Base-by-base conservation (phyloP, 2,329 filamentous ascomycete genomes). In the Trichoderma koningii region DNA sequence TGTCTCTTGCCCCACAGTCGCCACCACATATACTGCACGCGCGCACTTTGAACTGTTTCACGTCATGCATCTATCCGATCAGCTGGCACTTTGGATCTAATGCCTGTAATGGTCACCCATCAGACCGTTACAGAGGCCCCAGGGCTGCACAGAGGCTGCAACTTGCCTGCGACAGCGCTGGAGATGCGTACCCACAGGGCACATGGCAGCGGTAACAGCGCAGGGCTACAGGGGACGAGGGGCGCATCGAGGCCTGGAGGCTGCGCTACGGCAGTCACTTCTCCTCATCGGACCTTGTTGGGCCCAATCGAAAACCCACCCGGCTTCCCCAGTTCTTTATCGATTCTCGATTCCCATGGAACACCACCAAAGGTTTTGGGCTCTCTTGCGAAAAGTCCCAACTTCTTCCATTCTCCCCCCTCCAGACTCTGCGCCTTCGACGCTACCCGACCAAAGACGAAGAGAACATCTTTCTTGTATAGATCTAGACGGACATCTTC, bases 191-290 rank as follows among this genome's bases (percentile, higher is more conserved):
- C 45, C 60, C 64, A 66, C 60, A 66, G 64, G 64, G 64, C 64
- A 66, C 64, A 66, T 66, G 64, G 64, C 44, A 57, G 60, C 44
- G 64, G 59, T 51, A 66, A 66, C 26, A 59, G 51, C 52, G 52
- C 19, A 48, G 41, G 55, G 7, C 42, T 51, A 59, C 57, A 62
- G 50, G 57, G 64, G 62, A 30, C 10, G 28, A 47, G 15, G 55
- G 15, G 55, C 55, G 47, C 41, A 52, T 51, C 15, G 48, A 51
- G 48, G 48, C 48, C 48, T 52, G 21, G 21, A 28, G 21, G 44
- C 30, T 55, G 30, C 28, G 12, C 62, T 34, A 34, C 50, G 30
- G 28, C 38, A 34, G 30, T 10, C 30, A 23, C 26, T 59, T 45
- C 62, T 57, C 64, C 64, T 65, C 64, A 51, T 65, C 51, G 23